Conservation (phyloP, 2,329 filamentous ascomycete genomes). For the Aspergillus sp. region DNA sequence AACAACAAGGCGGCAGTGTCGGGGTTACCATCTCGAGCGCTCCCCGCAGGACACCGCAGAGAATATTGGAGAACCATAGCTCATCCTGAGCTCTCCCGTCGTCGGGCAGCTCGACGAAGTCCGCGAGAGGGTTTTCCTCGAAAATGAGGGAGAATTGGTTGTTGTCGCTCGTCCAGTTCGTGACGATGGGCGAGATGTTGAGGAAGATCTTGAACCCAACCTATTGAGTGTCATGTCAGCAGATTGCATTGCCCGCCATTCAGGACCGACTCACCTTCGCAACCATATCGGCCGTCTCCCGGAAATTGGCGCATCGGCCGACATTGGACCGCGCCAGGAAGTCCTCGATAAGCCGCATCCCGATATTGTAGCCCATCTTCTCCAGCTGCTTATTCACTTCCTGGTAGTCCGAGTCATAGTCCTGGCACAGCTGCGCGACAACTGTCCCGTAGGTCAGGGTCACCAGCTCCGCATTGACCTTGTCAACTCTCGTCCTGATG, state of each 20-base stretch:
- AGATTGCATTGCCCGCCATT: too few species aligned
- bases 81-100: constrained; percentile 93
- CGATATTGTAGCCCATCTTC: constrained; percentile 99
- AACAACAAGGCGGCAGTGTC: constrained; percentile 6
- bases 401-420: constrained; percentile 86
- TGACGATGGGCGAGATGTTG: constrained; percentile 86
- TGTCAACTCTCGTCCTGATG: constrained; percentile 80
- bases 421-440: constrained; percentile 90
- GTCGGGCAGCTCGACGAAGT: constrained; percentile 95
- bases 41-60: constrained; percentile 84
- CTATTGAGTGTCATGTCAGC: too few species aligned
- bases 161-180: constrained; percentile 92
- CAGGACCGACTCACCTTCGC: constrained; percentile 60
- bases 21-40: constrained; percentile 83
- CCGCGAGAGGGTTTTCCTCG: constrained; percentile 91
- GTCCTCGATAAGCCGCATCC: constrained; percentile 89
- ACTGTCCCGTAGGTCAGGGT: constrained; percentile 97
- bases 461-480: constrained; percentile 95
- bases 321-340: constrained; percentile 93
- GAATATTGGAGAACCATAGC: constrained; percentile 96
- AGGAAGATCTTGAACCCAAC: constrained; percentile 99
- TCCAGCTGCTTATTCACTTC: constrained; percentile 98
- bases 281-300: constrained; percentile 94
- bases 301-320: constrained; percentile 81
- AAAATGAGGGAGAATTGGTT: constrained; percentile 95